Evolutionary conservation across 2,329 filamentous ascomycete species (phyloP), one percentile per base, ranked within the genome.

Genomic region (Xylariaceae sp.): DNA sequence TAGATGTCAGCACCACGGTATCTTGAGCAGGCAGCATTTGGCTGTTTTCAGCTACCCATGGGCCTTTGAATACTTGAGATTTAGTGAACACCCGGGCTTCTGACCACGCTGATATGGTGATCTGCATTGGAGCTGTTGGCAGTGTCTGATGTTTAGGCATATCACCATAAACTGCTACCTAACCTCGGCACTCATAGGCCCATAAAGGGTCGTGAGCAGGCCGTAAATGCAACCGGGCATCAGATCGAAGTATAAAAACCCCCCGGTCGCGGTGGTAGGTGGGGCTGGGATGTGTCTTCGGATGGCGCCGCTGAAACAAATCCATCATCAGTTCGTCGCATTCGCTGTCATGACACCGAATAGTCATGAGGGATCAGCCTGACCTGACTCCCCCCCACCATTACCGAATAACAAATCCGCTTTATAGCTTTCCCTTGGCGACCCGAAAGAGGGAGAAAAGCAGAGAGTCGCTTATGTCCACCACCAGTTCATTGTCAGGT

Each of bases 331-430:
- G 27, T 49, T 19, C 32, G 11, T 51, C 32, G 11, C 34, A 40
- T 56, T 50, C 39, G 8, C 50, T 50, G 49, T 51, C 54, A 56
- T 55, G 29, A 54, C 51, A 50, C 51, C 45, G 11, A 11, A 35
- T 19, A 51, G 53, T 56, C 56, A 58, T 44, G 43, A 55, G 55
- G 41, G 30, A 50, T 40, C 44, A 31, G 53, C 56, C 49, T 54
- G 19, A 19, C 19, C 19, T 19, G 19, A 19, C 19, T 19, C 19
- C 19, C 19, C 19, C 19, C 19, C 48, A 48, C 57, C 54, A 54
- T 51, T 47, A 51, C 37, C 37, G 31, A 31, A 37, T 11, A 19
- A 39, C 26, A 45, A 49, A 11, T 19, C 29, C 4, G 29, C 5
- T 11, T 37, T 34, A 5, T 3, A 11, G 35, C 12, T 46, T 45